These are phyloP conservation scores for Podila clonocystis DNA, from an alignment of 192 early-diverging fungal species.

Conservation along the genomic window DNA sequence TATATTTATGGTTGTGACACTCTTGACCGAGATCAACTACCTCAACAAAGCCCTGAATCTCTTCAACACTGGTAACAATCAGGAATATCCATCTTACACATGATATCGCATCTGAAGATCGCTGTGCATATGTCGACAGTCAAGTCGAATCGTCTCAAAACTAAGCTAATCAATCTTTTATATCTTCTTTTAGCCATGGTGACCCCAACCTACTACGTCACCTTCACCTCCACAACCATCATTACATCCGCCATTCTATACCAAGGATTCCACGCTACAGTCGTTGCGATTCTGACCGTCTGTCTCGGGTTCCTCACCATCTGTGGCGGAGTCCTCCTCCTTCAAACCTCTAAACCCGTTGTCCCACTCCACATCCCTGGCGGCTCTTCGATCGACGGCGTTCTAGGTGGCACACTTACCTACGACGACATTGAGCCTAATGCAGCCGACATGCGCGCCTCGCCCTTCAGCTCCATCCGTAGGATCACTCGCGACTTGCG, in stretches of 20 bases:
- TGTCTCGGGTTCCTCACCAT: slow-evolving; percentile 89
- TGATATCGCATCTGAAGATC: too few relatives aligned
- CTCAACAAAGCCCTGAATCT: slow-evolving; percentile 95
- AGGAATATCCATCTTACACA: too few relatives aligned
- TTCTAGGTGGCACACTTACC: slow-evolving; percentile 21
- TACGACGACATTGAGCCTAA: slow-evolving; percentile 46
- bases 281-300: slow-evolving; percentile 79
- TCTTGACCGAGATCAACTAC: slow-evolving; percentile 93
- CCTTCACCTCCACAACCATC: slow-evolving; percentile 95
- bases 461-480: slow-evolving; percentile 44
- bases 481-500: slow-evolving; percentile 32
- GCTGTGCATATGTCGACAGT: neutral
- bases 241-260: slow-evolving; percentile 89
- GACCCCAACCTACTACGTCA: slow-evolving; percentile 93
- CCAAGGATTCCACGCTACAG: slow-evolving; percentile 80
- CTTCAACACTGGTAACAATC: slow-evolving; percentile 75
- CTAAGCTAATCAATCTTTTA: neutral
- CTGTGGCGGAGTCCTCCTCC: slow-evolving; percentile 89
- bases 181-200: slow-evolving; percentile 64
- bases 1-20: slow-evolving; percentile 77
- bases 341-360: slow-evolving; percentile 58
- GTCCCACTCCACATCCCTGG: slow-evolving; percentile 36
- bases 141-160: neutral
- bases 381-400: slow-evolving; percentile 12
- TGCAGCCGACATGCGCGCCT: slow-evolving; percentile 48